Evolutionary conservation across 495 filamentous ascomycete genomes (phyloP).

Genomic region (Talaromyces thailandensis): DNA sequence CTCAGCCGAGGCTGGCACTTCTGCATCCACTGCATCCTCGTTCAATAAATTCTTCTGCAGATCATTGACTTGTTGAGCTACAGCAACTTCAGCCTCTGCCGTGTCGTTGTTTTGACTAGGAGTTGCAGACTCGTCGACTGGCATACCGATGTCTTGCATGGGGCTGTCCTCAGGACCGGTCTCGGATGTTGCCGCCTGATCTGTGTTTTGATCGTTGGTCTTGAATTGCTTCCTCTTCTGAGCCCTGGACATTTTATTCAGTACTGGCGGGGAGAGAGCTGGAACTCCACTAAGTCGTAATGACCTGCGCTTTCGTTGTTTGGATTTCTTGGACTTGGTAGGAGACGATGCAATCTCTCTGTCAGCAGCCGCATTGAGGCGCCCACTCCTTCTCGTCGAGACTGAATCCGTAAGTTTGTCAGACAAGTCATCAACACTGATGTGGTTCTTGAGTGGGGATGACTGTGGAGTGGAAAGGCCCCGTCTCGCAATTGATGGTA

Average conservation of each 20-base stretch:
- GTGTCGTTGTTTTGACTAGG: background rate
- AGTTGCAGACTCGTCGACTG: background rate
- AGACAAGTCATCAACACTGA: background rate
- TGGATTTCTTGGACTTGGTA: background rate
- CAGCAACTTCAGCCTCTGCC: background rate
- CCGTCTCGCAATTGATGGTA: background rate
- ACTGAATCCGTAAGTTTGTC: background rate
- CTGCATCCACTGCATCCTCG: background rate
- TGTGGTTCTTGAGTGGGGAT: background rate
- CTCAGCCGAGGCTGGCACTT: background rate
- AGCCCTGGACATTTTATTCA: background rate
- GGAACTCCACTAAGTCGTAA: background rate
- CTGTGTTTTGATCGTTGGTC: background rate
- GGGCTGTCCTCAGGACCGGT: constrained; percentile 9
- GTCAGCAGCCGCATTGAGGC: background rate
- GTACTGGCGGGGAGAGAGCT: background rate
- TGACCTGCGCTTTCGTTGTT: constrained; percentile 1
- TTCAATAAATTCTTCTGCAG: constrained; percentile 9
- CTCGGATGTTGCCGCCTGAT: background rate
- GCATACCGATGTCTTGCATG: constrained; percentile 3
- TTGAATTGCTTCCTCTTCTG: constrained; percentile 12
- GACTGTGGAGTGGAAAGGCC: background rate
- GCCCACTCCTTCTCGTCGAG: background rate
- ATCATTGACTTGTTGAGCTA: constrained; percentile 11
- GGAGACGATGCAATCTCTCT: background rate